These are phyloP conservation scores for Lichina pygmaea DNA, from an alignment of 495 filamentous ascomycete genomes.

Conservation along the genomic window DNA sequence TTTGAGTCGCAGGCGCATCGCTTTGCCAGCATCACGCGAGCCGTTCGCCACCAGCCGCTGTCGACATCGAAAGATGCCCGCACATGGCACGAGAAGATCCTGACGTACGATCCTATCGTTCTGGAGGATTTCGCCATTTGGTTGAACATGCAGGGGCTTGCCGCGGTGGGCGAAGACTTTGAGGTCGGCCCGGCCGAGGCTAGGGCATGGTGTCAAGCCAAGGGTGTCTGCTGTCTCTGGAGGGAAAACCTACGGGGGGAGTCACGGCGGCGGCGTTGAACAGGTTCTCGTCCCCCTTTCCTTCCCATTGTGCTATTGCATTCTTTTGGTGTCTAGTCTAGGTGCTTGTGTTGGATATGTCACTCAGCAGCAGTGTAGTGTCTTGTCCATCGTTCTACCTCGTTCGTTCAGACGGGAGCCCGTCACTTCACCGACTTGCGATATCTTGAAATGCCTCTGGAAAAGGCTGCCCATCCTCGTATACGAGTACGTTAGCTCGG, in stretches of 20 bases:
- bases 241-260: slow-evolving; percentile 12
- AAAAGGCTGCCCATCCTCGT: too few species aligned
- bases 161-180: slow-evolving; percentile 30
- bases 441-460: too few species aligned
- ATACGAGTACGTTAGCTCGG: too few species aligned
- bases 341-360: too few species aligned
- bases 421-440: too few species aligned
- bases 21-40: slow-evolving; percentile 26
- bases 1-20: neutral
- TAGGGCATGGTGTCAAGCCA: slow-evolving; percentile 68
- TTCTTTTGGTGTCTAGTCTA: too few species aligned
- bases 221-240: slow-evolving; percentile 49
- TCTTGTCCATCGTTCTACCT: too few species aligned
- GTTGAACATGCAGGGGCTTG: slow-evolving; percentile 50
- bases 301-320: too few species aligned
- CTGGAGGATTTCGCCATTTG: slow-evolving; percentile 66
- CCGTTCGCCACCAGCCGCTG: slow-evolving; percentile 24
- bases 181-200: slow-evolving; percentile 32
- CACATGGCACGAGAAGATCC: slow-evolving; percentile 72
- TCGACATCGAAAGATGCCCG: slow-evolving; percentile 21
- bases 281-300: neutral
- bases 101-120: slow-evolving; percentile 80
- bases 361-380: too few species aligned
- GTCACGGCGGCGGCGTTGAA: neutral
- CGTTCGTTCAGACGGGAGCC: too few species aligned